Percentiles rank a stretch among this genome's conserved stretches.
These are phyloP conservation scores for Lipomyces yamanashiensis DNA, from an alignment of 805 yeast species.

Conservation along the genomic window DNA sequence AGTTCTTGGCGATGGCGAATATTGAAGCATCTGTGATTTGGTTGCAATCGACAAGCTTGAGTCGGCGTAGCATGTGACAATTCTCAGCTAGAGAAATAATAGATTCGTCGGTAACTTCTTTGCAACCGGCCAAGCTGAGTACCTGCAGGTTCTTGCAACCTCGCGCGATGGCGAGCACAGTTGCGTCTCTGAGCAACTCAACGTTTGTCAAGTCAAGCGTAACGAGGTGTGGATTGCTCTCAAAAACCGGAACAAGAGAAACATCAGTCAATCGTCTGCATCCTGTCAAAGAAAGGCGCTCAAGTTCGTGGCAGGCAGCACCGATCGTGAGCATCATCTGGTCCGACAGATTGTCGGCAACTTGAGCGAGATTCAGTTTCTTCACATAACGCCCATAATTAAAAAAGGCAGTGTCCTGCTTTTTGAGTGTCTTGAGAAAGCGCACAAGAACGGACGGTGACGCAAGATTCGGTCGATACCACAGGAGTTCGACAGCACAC, in stretches of 20 bases:
- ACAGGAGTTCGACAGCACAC: constrained; percentile 73
- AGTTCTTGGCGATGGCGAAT: constrained; percentile 63
- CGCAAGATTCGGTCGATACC: constrained; percentile 84
- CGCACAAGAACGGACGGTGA: constrained; percentile 55
- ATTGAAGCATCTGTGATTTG: constrained; percentile 69
- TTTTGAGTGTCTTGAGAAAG: constrained; percentile 60
- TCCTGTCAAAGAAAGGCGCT: constrained; percentile 82
- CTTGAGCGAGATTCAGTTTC: constrained; percentile 77
- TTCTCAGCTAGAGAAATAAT: constrained; percentile 59
- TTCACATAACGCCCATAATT: constrained; percentile 63
- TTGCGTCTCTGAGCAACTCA: constrained; percentile 66
- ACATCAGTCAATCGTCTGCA: constrained; percentile 66
- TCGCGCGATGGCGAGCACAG: constrained; percentile 67
- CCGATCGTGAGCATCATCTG: constrained; percentile 61
- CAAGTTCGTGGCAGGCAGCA: constrained; percentile 71
- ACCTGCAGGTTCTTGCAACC: constrained; percentile 84
- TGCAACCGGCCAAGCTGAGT: constrained; percentile 84
- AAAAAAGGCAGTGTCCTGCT: constrained; percentile 60
- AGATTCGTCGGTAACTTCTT: constrained; percentile 67
- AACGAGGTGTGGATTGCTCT: constrained; percentile 71
- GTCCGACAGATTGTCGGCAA: constrained; percentile 70
- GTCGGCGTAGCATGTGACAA: constrained; percentile 79
- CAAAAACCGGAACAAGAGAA: constrained; percentile 65
- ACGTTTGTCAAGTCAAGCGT: constrained; percentile 88
- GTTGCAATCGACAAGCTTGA: constrained; percentile 75